Evolutionary conservation across 257 asterid species (phyloP).

Genomic region (Nicotiana noctiflora): DNA sequence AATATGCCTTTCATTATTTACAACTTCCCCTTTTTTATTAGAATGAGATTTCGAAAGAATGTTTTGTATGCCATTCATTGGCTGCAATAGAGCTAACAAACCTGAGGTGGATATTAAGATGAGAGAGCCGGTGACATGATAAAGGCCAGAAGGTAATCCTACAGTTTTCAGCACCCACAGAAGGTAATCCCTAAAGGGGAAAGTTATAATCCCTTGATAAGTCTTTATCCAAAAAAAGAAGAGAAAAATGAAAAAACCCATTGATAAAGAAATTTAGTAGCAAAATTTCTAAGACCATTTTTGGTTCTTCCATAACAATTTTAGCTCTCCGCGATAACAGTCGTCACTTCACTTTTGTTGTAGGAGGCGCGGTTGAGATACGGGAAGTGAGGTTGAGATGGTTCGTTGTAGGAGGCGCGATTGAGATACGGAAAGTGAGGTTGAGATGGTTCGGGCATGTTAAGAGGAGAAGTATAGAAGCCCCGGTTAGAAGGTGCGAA

Average conservation of each 20-base stretch:
- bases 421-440: too few relatives aligned
- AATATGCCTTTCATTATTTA: neutral
- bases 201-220: neutral
- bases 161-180: neutral
- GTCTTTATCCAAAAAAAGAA: neutral
- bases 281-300: neutral
- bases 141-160: neutral
- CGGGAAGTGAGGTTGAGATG: too few relatives aligned
- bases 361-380: too few relatives aligned
- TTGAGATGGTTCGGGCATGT: too few relatives aligned
- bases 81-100: neutral
- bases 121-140: neutral
- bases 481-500: too few relatives aligned
- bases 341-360: neutral
- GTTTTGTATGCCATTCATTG: neutral
- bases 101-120: neutral
- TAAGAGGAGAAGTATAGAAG: too few relatives aligned
- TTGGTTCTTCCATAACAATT: neutral
- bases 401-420: too few relatives aligned
- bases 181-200: neutral
- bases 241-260: neutral
- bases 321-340: neutral
- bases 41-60: neutral
- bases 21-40: neutral
- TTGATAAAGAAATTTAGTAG: neutral